Base-by-base conservation (phyloP, 768 basidiomycete species). In the Udeniomyces megalosporus region DNA sequence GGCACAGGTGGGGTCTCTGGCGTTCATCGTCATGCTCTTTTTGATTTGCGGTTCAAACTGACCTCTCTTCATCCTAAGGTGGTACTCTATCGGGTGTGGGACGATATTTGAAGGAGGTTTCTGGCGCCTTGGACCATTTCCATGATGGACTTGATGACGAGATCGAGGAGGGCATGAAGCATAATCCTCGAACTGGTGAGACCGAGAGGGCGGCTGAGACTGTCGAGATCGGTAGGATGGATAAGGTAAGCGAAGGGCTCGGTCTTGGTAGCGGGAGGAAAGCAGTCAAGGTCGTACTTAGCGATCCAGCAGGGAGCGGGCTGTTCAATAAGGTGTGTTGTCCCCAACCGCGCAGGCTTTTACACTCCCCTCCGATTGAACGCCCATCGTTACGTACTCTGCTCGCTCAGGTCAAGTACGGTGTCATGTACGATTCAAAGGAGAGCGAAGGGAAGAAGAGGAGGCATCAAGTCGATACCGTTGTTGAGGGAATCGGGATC, bases 361-460 rank as follows among this genome's bases (percentile, higher is more conserved):
- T n/a, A n/a, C n/a, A n/a, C n/a, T n/a, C n/a, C n/a, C n/a, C n/a
- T n/a, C n/a, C n/a, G 24, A 12, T 8, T 26, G 22, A 10, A 31
- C 10, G 32, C 48, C 22, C 45, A 4, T 29, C 2, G 22, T 24
- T 28, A 10, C 34, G 8, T 26, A 0, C 26, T 8, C 24, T 47
- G 34, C 12, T 32, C 17, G 29, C 38, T 54, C 53, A 86, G 84
- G 81, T 95, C 58, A 88, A 87, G 75, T 80, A 84, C 67, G 90
- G 89, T 4, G 95, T 96, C 7, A 88, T 99, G 91, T 99, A 84
- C 70, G 87, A 93, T 70, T 77, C 74, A n/a, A 87, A 80, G 66
- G 93, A 99, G 76, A 83, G 82, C 45, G 93, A 99, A 75, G 93
- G 95, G 5, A 93, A 84, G 10, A 90, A 88, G 69, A 75, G 95